Conservation (phyloP, 1,284 basidiomycete species). For the Apiotrichum porosum region DNA sequence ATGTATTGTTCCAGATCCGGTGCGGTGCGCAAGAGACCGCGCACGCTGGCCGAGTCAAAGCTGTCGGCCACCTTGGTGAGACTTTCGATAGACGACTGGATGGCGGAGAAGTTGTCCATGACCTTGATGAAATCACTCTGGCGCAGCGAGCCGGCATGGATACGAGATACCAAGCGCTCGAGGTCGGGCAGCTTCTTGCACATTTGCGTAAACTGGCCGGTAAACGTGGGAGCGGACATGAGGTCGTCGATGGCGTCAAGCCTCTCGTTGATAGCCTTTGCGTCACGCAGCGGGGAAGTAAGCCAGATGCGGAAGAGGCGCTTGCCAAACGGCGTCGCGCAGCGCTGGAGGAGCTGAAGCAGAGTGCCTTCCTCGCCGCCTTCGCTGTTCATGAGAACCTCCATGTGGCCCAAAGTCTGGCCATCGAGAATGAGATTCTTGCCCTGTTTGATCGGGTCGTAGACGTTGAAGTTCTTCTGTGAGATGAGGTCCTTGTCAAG, state of each 20-base stretch:
- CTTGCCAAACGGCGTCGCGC: constrained; percentile 73
- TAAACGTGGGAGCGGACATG: constrained; percentile 69
- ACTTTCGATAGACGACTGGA: constrained; percentile 63
- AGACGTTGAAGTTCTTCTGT: constrained; percentile 93
- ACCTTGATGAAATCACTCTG: constrained; percentile 81
- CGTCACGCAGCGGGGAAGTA: constrained; percentile 76
- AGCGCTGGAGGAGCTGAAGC: constrained; percentile 73
- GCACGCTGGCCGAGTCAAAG: constrained; percentile 71
- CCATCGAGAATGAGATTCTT: constrained; percentile 82
- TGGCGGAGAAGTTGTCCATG: constrained; percentile 65
- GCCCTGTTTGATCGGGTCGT: constrained; percentile 86
- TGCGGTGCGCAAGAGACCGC: constrained; percentile 68
- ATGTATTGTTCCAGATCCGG: constrained; percentile 64
- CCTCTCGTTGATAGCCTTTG: constrained; percentile 79
- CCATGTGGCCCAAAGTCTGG: constrained; percentile 87
- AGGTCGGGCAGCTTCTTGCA: constrained; percentile 83
- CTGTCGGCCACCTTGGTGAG: constrained; percentile 62
- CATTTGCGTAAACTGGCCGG: constrained; percentile 65
- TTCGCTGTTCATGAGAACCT: constrained; percentile 85
- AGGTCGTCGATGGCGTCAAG: constrained; percentile 89
- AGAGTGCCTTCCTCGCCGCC: constrained; percentile 84
- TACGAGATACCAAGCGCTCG: constrained; percentile 85
- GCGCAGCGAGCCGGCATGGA: constrained; percentile 84
- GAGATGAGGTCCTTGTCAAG: constrained; percentile 88
- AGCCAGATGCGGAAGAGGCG: constrained; percentile 61